Evolutionary conservation across 2,329 filamentous ascomycete species (phyloP).

Genomic region (Cercospora canescens): DNA sequence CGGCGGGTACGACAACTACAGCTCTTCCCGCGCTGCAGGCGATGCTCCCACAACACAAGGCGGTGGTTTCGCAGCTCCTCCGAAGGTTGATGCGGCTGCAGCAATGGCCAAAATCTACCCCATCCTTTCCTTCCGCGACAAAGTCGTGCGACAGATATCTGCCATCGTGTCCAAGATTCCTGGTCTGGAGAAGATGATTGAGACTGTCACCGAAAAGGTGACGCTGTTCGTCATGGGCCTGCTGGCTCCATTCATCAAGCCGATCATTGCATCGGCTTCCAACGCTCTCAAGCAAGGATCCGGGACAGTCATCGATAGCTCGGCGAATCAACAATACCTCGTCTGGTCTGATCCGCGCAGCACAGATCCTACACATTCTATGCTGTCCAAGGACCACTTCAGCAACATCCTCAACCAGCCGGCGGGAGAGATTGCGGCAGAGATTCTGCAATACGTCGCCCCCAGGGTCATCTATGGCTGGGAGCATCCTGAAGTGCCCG

Average conservation of each 20-base stretch:
- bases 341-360: constrained; percentile 50
- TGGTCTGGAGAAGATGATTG: constrained; percentile 82
- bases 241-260: constrained; percentile 86
- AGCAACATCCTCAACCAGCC: constrained; percentile 52
- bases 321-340: constrained; percentile 52
- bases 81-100: constrained; percentile 28
- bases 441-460: constrained; percentile 79
- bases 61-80: constrained; percentile 32
- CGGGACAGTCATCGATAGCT: constrained; percentile 62
- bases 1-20: constrained; percentile 23
- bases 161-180: constrained; percentile 88
- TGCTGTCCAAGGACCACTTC: constrained; percentile 55
- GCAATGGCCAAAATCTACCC: constrained; percentile 75
- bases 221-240: constrained; percentile 90
- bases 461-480: constrained; percentile 89
- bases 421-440: constrained; percentile 49
- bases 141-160: constrained; percentile 84
- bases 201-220: constrained; percentile 89
- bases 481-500: constrained; percentile 81
- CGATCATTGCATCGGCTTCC: constrained; percentile 85
- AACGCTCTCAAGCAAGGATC: constrained; percentile 84
- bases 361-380: constrained; percentile 53
- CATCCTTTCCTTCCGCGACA: constrained; percentile 90
- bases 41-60: constrained; percentile 37
- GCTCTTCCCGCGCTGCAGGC: constrained; percentile 17